phyloP scores from a whole-genome alignment of 2,329 filamentous ascomycete species.

The Rhynchosporium secalis region DNA sequence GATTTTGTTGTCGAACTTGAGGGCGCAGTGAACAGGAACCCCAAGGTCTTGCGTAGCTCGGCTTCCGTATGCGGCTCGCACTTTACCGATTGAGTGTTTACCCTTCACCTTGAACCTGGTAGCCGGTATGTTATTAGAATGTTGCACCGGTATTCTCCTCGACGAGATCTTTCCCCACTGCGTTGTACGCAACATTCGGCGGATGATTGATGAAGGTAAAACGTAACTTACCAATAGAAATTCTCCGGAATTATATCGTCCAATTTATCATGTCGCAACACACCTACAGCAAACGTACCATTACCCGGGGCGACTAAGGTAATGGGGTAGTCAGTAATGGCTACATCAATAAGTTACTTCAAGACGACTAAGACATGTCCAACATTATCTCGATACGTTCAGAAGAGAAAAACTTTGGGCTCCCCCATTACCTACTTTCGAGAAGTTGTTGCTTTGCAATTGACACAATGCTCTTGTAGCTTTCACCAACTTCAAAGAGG shows the following conservation, averaged over 20 bases:
- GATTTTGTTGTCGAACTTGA: conserved; percentile 6
- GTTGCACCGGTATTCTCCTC: too few relatives aligned
- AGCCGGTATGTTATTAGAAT: background rate
- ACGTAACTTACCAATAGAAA: conserved; percentile 5
- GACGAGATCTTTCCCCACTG: too few relatives aligned
- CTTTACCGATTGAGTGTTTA: conserved; percentile 6
- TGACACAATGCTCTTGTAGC: background rate
- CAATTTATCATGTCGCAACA: conserved; percentile 4
- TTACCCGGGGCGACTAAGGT: background rate
- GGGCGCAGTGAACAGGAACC: background rate
- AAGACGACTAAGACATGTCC: too few relatives aligned
- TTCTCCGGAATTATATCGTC: background rate
- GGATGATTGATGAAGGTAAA: too few relatives aligned
- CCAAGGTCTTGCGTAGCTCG: background rate
- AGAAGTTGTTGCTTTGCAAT: background rate
- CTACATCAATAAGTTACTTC: too few relatives aligned
- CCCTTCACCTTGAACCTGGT: conserved; percentile 15
- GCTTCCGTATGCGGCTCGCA: background rate
- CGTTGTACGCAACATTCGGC: too few relatives aligned
- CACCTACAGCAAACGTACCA: conserved; percentile 13
- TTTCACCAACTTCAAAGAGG: background rate
- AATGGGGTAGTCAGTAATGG: too few relatives aligned
- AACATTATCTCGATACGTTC: too few relatives aligned
- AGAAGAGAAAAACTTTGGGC: too few relatives aligned
- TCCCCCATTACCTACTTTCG: background rate